Conservation (phyloP, 2,329 filamentous ascomycete genomes). For the Drechslerella coelobrocha region DNA sequence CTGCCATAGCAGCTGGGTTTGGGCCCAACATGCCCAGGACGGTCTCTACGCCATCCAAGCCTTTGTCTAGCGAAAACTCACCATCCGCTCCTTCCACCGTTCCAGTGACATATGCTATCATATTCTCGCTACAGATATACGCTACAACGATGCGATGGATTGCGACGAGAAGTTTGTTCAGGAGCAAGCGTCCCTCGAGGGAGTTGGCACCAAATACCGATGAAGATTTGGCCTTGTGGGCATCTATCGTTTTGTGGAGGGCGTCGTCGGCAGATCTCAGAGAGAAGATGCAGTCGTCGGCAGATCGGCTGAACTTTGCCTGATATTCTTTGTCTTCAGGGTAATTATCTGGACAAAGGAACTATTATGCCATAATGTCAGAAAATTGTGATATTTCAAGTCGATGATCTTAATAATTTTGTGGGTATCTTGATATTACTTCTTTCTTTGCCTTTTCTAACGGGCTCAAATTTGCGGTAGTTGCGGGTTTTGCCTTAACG, state of each 20-base stretch:
- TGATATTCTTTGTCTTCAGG: slow-evolving; percentile 30
- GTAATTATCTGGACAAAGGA: slow-evolving; percentile 34
- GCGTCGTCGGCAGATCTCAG: slow-evolving; percentile 12
- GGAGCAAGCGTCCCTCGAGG: slow-evolving; percentile 12
- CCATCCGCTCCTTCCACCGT: slow-evolving; percentile 5
- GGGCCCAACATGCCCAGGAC: slow-evolving; percentile 29
- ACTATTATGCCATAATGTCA: background rate
- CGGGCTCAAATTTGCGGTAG: slow-evolving; percentile 7
- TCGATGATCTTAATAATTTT: background rate
- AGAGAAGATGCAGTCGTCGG: slow-evolving; percentile 32
- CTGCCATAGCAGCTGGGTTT: slow-evolving; percentile 42
- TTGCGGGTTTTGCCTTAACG: background rate
- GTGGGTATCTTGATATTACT: slow-evolving; percentile 1
- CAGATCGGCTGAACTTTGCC: slow-evolving; percentile 23
- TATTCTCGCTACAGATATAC: slow-evolving; percentile 45
- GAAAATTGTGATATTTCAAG: background rate
- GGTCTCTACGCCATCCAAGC: slow-evolving; percentile 24
- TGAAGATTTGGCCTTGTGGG: slow-evolving; percentile 3
- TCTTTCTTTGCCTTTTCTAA: slow-evolving; percentile 36
- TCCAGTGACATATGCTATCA: slow-evolving; percentile 27
- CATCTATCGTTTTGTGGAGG: slow-evolving; percentile 17
- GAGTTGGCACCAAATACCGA: slow-evolving; percentile 8
- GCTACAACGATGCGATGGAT: slow-evolving; percentile 24
- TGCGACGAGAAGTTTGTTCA: slow-evolving; percentile 32
- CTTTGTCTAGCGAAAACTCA: slow-evolving; percentile 11